phyloP scores from a whole-genome alignment of 2,329 filamentous ascomycete genomes.

The Cryphonectria radicalis region DNA sequence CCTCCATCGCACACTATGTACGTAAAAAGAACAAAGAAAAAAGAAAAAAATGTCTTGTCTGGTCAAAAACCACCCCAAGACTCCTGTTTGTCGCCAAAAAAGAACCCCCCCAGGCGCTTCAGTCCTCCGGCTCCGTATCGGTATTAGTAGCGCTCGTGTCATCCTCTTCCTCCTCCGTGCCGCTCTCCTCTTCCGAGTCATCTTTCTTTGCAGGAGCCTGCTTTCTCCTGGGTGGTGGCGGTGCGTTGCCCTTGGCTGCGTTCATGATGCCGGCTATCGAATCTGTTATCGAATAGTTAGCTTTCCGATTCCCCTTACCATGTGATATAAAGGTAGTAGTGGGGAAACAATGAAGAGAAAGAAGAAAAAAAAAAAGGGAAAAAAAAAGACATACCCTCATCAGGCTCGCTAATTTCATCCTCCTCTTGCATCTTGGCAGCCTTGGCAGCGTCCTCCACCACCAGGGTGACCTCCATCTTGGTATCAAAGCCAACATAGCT shows the following conservation, averaged over 20 bases:
- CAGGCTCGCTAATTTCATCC: conserved; percentile 96
- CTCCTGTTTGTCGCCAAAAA: conserved; percentile 3
- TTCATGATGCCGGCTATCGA: conserved; percentile 91
- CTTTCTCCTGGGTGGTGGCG: conserved; percentile 58
- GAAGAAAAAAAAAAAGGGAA: conserved; percentile 31
- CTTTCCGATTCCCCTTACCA: conserved; percentile 29
- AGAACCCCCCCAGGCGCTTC: conserved; percentile 34
- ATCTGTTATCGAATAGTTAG: conserved; percentile 56
- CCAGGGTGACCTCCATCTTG: conserved; percentile 86
- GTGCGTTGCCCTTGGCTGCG: conserved; percentile 74
- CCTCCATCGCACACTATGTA: neutral
- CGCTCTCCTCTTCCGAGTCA: conserved; percentile 79
- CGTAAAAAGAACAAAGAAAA: neutral
- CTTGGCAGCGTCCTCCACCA: conserved; percentile 87
- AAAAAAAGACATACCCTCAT: conserved; percentile 75
- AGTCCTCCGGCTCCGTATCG: conserved; percentile 66
- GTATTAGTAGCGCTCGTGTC: conserved; percentile 72
- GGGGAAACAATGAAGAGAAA: neutral
- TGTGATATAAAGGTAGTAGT: neutral
- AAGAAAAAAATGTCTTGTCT: neutral
- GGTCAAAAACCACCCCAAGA: neutral
- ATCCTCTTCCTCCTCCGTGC: conserved; percentile 73
- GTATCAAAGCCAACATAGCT: conserved; percentile 94
- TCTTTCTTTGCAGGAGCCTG: conserved; percentile 49
- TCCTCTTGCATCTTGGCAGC: conserved; percentile 80